These are phyloP conservation scores for Astrocystis sublimbata DNA, from an alignment of 495 filamentous ascomycete species.

Conservation along the genomic window DNA sequence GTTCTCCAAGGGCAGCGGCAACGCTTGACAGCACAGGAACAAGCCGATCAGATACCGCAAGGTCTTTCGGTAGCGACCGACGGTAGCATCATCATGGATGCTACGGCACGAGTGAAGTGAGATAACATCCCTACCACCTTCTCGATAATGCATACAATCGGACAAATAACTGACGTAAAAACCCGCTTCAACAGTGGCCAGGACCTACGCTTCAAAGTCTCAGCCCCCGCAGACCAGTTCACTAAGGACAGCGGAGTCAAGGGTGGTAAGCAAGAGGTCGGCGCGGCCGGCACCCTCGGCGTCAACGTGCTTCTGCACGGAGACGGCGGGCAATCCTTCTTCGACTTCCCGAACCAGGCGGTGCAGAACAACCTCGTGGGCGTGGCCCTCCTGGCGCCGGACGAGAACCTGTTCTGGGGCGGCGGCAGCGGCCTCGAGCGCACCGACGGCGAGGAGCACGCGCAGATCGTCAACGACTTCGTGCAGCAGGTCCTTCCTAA, in stretches of 20 bases:
- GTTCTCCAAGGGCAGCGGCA: slow-evolving; percentile 16
- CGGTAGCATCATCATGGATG: slow-evolving; percentile 50
- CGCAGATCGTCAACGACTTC: slow-evolving; percentile 47
- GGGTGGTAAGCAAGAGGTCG: slow-evolving; percentile 34
- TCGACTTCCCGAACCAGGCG: slow-evolving; percentile 56
- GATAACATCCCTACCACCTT: no score
- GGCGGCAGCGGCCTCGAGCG: slow-evolving; percentile 47
- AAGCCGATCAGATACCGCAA: slow-evolving; percentile 38
- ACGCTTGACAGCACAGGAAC: slow-evolving; percentile 38
- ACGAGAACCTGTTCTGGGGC: slow-evolving; percentile 54
- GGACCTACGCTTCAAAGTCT: slow-evolving; percentile 48
- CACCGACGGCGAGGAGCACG: slow-evolving; percentile 52
- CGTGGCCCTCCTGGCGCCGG: slow-evolving; percentile 50
- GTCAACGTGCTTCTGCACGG: slow-evolving; percentile 54
- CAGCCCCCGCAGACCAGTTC: slow-evolving; percentile 49
- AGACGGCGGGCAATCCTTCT: slow-evolving; percentile 58
- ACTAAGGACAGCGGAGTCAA: slow-evolving; percentile 39
- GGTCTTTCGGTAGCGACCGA: slow-evolving; percentile 44
- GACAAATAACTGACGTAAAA: not conserved
- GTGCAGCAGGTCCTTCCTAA: slow-evolving; percentile 42
- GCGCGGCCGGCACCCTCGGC: slow-evolving; percentile 37
- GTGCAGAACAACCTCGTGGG: slow-evolving; percentile 48
- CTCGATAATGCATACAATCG: no score
- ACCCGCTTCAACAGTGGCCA: slow-evolving; percentile 38
- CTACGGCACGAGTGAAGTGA: slow-evolving; percentile 49